Base-by-base conservation (phyloP, 1,284 basidiomycete species). In the Lentinus polychrous region DNA sequence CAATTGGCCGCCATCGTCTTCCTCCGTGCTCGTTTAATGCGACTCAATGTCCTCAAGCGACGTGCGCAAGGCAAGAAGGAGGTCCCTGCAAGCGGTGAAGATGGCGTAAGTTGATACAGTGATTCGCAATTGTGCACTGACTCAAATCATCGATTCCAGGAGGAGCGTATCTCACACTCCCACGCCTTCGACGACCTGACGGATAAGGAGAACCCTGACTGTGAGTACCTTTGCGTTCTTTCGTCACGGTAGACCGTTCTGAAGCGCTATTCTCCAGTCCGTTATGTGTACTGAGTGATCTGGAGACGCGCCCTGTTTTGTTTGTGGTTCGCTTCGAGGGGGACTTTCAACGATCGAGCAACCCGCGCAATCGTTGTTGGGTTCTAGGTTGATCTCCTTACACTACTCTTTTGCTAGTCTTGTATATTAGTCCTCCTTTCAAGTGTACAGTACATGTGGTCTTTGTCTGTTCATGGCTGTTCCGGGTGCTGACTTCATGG, bases 181-280 rank as follows among this genome's bases (percentile, higher is more conserved):
- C 69, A 69, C 49, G 74, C 74, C 1, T 76, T 76, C 49, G 70
- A 72, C 49, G 74, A 76, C 52, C 60, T 76, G 11, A 77, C 73
- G 12, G 74, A 76, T 52, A 57, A 57, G 46, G 70, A 77, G 54
- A 76, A 76, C 54, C 68, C 71, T 45, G 73, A 76, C 52, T 76
- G 71, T 73, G 58, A 27, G 46, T 48, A 39, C 14, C 15, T 24
- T 15, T 24, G 11, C 22, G 7, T 18, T 3, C 5, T 32, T 4
- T 34, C 6, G 27, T 11, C 17, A 14, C n/a, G n/a, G n/a, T 41
- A 27, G 6, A 46, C 17, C 38, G 14, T 37, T 10, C 41, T 17
- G 40, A 17, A 7, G 45, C 8, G 14, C 15, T 32, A 8, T 7
- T 4, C 22, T 15, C n/a, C 22, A 49, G 48, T 49, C 48, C 41